Conservation (phyloP, 2,329 filamentous ascomycete species). For the Atkinsonella hypoxylon region DNA sequence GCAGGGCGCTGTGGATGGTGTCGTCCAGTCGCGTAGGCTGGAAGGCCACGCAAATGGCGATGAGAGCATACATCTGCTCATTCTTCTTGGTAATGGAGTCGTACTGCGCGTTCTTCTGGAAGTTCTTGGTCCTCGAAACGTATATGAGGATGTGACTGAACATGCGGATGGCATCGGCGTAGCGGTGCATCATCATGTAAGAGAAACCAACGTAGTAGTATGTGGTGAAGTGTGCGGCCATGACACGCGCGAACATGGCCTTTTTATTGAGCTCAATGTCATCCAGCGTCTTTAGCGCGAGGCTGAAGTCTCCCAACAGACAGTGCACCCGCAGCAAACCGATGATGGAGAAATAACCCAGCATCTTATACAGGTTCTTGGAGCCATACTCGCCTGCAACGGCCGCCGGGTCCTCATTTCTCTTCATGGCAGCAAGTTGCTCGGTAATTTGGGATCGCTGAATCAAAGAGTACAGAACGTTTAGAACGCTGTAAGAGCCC, state of each 20-base stretch:
- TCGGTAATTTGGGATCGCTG: constrained; percentile 97
- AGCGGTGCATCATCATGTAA: constrained; percentile 99
- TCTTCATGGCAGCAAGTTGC: constrained; percentile 89
- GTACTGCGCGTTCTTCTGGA: constrained; percentile 98
- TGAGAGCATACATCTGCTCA: constrained; percentile 98
- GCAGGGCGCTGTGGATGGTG: constrained; percentile 94
- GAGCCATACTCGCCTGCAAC: constrained; percentile 93
- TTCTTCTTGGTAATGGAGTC: constrained; percentile 99
- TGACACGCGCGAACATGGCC: constrained; percentile 98
- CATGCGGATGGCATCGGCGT: constrained; percentile 98
- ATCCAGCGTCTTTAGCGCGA: constrained; percentile 96
- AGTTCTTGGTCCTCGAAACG: constrained; percentile 98
- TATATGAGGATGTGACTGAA: constrained; percentile 99
- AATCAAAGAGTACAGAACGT: constrained; percentile 98
- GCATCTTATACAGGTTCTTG: constrained; percentile 91
- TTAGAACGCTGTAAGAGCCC: constrained; percentile 98
- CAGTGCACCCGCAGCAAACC: constrained; percentile 93
- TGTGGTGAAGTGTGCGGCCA: constrained; percentile 98
- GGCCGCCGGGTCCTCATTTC: constrained; percentile 75
- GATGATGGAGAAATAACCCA: constrained; percentile 99
- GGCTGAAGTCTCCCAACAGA: constrained; percentile 91
- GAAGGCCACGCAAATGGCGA: constrained; percentile 97
- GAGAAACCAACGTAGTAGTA: constrained; percentile 99
- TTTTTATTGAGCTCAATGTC: constrained; percentile 99
- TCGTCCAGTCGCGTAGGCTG: constrained; percentile 94